Conservation (phyloP, 2,329 filamentous ascomycete species). For the Rugonectria rugulosa region DNA sequence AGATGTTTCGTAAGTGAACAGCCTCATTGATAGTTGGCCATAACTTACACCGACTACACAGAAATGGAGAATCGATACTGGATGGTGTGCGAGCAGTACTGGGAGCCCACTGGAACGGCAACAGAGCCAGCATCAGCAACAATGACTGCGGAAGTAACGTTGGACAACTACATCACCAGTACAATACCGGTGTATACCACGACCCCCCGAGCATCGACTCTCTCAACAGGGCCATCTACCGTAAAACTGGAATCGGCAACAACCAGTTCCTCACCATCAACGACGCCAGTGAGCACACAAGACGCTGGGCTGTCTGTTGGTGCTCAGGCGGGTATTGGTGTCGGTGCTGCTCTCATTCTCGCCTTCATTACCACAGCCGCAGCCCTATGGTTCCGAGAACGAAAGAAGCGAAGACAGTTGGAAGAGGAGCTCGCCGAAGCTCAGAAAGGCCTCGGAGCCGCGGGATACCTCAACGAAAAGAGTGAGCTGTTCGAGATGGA, state of each 20-base stretch:
- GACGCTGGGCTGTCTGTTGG: constrained; percentile 17
- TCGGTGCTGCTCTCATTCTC: constrained; percentile 27
- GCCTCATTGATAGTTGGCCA: neutral
- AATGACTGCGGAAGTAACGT: constrained; percentile 7
- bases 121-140: constrained; percentile 28
- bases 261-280: neutral
- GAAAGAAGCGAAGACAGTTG: constrained; percentile 22
- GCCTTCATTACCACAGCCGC: constrained; percentile 25
- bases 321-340: constrained; percentile 30
- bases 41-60: neutral
- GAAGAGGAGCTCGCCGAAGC: constrained; percentile 22
- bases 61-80: constrained; percentile 39
- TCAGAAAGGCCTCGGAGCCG: neutral
- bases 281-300: neutral
- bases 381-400: constrained; percentile 33
- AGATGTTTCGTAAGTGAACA: constrained; percentile 31
- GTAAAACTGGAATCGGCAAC: constrained; percentile 9
- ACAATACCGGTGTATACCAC: constrained; percentile 3
- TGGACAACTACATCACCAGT: neutral
- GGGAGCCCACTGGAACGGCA: constrained; percentile 36
- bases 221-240: neutral
- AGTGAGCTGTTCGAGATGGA: constrained; percentile 33
- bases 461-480: neutral
- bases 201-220: neutral
- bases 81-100: constrained; percentile 39